Evolutionary conservation across 345 rosid genomes (phyloP), one percentile per base, ranked within the genome.

Genomic region (Odontarrhena argentea): DNA sequence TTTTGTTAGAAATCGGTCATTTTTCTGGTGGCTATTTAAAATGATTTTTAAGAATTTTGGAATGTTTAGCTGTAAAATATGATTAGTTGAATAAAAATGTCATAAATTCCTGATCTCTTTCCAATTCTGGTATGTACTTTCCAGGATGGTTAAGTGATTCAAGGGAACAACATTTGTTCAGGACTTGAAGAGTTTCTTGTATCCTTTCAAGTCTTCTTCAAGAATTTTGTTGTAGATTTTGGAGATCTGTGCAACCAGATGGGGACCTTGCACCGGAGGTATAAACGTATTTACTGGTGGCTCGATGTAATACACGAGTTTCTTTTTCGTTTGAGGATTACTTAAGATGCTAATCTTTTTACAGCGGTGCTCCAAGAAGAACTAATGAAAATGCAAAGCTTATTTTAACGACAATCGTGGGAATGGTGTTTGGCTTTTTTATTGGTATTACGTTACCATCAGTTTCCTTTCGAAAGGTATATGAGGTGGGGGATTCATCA

Each of bases 251-350:
- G 50, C 71, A 35, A 58, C 52, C 38, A 14, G 40, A 92, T 84
- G 91, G 86, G 81, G 46, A 77, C 70, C 22, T 46, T 68, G 59
- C 84, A 82, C 74, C 91, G 89, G 80, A 92, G 96, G 98, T 89
- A 61, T 52, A 18, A 18, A 18, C 22, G 22, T 18, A 34, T 35
- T 45, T 38, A 62, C 59, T 45, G 5, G 48, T 14, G 1, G 15
- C 0, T 58, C 49, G 2, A 24, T 55, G 41, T 34, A 7, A 50
- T 44, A 9, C 9, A 51, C 25, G 24, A 9, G 2, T 36, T 65
- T 57, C 13, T 1, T 43, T 52, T 51, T 11, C 3, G 2, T 55
- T 48, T 28, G 35, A 6, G n/a, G 34, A 0, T 15, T 52, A 50
- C 34, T 45, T 8, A 45, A 9, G 9, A 49, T 8, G 28, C 41